Percentiles rank a stretch among this genome's conserved stretches.
Evolutionary conservation across 192 early-diverging fungal species (phyloP).

Genomic region (Linderina pennispora): DNA sequence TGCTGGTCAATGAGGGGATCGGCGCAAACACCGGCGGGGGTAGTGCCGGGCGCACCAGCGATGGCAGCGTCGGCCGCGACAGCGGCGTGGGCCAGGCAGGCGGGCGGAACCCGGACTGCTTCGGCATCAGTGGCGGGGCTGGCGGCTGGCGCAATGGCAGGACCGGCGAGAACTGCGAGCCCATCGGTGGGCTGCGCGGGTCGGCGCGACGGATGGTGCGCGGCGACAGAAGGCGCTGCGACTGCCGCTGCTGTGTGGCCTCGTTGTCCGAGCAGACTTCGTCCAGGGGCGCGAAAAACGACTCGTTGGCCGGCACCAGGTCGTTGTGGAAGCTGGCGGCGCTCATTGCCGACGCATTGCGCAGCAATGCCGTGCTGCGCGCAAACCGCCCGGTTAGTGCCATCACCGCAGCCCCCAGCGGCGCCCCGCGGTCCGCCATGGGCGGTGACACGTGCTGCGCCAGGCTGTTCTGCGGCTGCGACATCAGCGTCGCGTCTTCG

Average conservation of each 20-base stretch:
- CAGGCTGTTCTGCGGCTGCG: slow-evolving; percentile 46
- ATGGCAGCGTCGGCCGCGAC: not conserved
- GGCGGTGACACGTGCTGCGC: slow-evolving; percentile 31
- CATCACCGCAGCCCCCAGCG: slow-evolving; percentile 1
- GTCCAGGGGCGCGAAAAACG: slow-evolving; percentile 45
- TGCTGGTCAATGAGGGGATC: slow-evolving; percentile 32
- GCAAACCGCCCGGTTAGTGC: slow-evolving; percentile 20
- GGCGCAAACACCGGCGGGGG: slow-evolving; percentile 31
- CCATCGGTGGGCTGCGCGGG: not conserved
- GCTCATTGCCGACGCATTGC: slow-evolving; percentile 31
- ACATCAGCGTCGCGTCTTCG: slow-evolving; percentile 40
- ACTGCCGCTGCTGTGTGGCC: not conserved
- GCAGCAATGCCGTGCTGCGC: slow-evolving; percentile 30
- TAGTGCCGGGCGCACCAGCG: slow-evolving; percentile 4
- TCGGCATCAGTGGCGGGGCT: not conserved
- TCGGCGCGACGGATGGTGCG: no score
- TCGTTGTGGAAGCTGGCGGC: slow-evolving; percentile 42
- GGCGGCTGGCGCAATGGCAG: not conserved
- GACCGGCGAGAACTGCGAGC: not conserved
- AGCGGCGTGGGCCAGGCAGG: not conserved
- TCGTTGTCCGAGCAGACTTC: slow-evolving; percentile 37
- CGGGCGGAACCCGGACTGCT: not conserved
- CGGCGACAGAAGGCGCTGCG: no score
- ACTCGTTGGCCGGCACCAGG: slow-evolving; percentile 35
- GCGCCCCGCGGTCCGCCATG: slow-evolving; percentile 11